phyloP scores from a whole-genome alignment of 371 early-diverging fungal species.

The Mortierella sp. region DNA sequence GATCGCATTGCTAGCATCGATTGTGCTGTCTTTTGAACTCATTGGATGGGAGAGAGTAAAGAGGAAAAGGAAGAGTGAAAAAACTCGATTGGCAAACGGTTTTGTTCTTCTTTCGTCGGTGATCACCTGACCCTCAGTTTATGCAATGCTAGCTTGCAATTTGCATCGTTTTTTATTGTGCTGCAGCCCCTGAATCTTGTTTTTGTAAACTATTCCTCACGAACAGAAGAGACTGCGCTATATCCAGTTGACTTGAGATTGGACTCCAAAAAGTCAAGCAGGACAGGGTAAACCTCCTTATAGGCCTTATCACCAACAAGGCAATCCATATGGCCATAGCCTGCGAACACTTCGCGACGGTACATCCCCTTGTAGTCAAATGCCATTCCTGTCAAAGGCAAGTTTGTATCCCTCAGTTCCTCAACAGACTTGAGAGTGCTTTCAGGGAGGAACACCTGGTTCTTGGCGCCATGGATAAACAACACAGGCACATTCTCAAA shows the following conservation, averaged over 20 bases:
- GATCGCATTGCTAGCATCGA: not conserved
- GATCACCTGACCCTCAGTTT: no score
- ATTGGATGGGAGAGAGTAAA: no score
- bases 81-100: no score
- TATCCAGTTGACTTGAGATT: conserved; percentile 34
- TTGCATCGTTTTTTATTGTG: no score
- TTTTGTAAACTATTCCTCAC: conserved; percentile 11
- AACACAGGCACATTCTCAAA: conserved; percentile 42
- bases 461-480: conserved; percentile 48
- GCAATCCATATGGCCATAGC: conserved; percentile 52
- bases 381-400: conserved; percentile 40
- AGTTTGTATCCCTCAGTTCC: conserved; percentile 23
- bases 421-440: conserved; percentile 39
- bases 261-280: conserved; percentile 33
- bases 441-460: conserved; percentile 43
- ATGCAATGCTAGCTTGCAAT: no score
- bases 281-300: conserved; percentile 43
- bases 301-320: conserved; percentile 48
- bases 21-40: no score
- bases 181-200: no score
- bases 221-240: not conserved
- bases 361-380: conserved; percentile 44
- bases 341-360: conserved; percentile 34
- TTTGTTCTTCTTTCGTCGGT: no score
- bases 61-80: no score